Conservation (phyloP, 345 rosid genomes). For the Aurinia saxatilis region DNA sequence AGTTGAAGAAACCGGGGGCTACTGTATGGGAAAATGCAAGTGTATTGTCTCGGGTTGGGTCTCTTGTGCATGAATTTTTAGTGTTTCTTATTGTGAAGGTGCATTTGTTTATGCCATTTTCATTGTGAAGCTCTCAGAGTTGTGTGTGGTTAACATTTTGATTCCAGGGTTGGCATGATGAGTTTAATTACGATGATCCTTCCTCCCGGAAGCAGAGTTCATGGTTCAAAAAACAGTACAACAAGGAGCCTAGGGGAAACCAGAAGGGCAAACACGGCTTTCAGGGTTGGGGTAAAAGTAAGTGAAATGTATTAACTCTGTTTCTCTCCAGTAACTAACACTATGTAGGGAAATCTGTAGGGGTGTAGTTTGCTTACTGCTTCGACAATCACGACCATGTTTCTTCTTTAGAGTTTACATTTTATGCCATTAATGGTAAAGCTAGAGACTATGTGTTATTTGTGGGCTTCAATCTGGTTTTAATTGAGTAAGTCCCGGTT, state of each 20-base stretch:
- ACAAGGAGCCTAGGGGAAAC: conserved; percentile 37
- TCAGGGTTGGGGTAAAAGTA: conserved; percentile 44
- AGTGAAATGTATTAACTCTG: conserved; percentile 20
- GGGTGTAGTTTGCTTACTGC: not conserved
- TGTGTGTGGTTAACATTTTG: not conserved
- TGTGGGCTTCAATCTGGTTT: not conserved
- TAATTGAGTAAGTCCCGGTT: not conserved
- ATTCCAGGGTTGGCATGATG: conserved; percentile 50
- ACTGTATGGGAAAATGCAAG: not conserved
- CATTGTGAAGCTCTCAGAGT: not conserved
- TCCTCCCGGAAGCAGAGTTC: conserved; percentile 41
- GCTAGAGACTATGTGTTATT: too few relatives aligned
- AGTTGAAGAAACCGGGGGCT: not conserved
- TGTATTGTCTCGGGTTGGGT: not conserved
- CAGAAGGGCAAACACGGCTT: conserved; percentile 33
- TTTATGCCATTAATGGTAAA: not conserved
- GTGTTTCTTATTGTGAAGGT: not conserved
- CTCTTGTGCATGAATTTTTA: not conserved
- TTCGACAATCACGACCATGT: not conserved
- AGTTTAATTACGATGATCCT: conserved; percentile 30
- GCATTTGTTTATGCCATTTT: conserved; percentile 1
- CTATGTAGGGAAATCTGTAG: not conserved
- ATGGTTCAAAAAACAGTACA: conserved; percentile 51
- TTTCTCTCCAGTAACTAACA: not conserved
- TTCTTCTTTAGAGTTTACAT: not conserved